Evolutionary conservation across 371 early-diverging fungal genomes (phyloP).

Genomic region (Mucor sp.): DNA sequence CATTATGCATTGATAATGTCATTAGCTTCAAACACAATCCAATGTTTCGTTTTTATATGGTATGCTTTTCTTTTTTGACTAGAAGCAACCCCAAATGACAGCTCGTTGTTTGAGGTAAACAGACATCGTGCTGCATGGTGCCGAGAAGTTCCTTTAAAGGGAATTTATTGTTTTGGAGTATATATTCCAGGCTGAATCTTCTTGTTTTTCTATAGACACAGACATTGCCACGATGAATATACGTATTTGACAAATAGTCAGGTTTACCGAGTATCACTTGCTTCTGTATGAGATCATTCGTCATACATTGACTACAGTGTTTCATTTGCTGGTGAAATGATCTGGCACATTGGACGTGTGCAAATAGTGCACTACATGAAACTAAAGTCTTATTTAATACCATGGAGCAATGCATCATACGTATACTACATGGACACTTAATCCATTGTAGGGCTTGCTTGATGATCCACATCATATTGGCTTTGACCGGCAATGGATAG

Average conservation of each 20-base stretch:
- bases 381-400: background rate
- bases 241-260: background rate
- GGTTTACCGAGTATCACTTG: background rate
- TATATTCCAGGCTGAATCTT: background rate
- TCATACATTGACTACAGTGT: background rate
- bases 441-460: no score
- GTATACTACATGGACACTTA: background rate
- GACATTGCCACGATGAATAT: background rate
- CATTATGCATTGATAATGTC: no score
- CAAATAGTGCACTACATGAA: background rate
- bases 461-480: no score
- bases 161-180: background rate
- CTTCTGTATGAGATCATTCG: background rate
- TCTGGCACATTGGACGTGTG: background rate
- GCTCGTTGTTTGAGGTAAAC: no score
- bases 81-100: no score
- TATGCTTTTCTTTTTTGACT: no score
- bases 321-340: background rate
- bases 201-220: background rate
- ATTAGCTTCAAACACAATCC: no score
- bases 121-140: no score
- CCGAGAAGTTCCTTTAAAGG: background rate
- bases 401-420: background rate
- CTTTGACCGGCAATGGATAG: no score
- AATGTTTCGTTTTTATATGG: no score